Base-by-base conservation (phyloP, 257 asterid species). In the Nicotiana attenuata region DNA sequence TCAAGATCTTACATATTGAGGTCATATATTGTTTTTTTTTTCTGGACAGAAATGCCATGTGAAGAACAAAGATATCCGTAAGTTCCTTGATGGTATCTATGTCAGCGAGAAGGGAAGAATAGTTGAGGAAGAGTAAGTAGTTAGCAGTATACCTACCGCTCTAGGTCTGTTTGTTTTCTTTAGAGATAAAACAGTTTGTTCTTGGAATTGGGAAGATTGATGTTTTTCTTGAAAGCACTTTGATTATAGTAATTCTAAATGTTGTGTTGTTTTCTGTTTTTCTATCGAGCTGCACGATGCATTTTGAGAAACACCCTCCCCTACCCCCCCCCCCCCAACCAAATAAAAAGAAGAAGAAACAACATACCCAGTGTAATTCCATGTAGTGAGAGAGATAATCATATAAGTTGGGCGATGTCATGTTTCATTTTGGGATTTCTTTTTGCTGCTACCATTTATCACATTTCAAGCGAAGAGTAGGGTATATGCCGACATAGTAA, bases 1-100 rank as follows among this genome's bases (percentile, higher is more conserved):
- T 35, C 55, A 35, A 5, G 0, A 3, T 68, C 56, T 68, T 68
- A 31, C 77, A 68, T 35, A n/a, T 53, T 68, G 55, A 68, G 29
- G 5, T 4, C 17, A 3, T 28, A 16, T 10, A 0, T 17, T 0
- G 4, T 67, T 10, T 7, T 3, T 31, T 33, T 33, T 33, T 1
- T 17, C 5, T 17, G 67, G 33, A 67, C 55, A 67, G 76, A 67
- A 67, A 67, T 67, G 76, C 5, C 76, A 67, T 67, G 76, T 67
- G 76, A 67, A 67, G 76, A 67, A 67, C 55, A 67, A 67, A 67
- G 76, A 67, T 67, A 67, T 67, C 76, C 76, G 76, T 19, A 67
- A 67, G 76, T 67, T 67, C 76, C 76, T 67, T 19, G 76, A 67
- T 19, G 76, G 55, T 67, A 67, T 67, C 76, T 35, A 67, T 0